phyloP scores from a whole-genome alignment of 345 rosid genomes.

The Lumnitzera racemosa region DNA sequence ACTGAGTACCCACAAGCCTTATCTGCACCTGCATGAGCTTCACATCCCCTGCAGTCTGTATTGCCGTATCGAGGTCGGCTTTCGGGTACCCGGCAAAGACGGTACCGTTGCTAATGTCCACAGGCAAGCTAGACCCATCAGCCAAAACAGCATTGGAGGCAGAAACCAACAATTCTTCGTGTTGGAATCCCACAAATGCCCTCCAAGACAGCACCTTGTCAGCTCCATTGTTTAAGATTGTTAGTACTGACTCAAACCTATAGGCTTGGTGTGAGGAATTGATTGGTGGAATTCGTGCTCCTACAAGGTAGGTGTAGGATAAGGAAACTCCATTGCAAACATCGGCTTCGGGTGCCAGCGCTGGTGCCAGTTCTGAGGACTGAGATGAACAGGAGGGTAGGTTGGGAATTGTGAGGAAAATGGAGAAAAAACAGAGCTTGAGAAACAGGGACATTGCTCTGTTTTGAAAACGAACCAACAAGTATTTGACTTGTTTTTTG shows the following conservation, averaged over 20 bases:
- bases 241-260: slow-evolving; percentile 75
- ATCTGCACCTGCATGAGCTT: slow-evolving; percentile 71
- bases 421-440: too few relatives aligned
- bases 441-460: too few relatives aligned
- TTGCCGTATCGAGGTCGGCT: slow-evolving; percentile 75
- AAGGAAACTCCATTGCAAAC: slow-evolving; percentile 63
- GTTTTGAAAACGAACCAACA: too few relatives aligned
- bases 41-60: slow-evolving; percentile 80
- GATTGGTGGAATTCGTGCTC: slow-evolving; percentile 53
- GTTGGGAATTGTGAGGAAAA: not conserved
- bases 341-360: slow-evolving; percentile 39
- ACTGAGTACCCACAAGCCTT: slow-evolving; percentile 76
- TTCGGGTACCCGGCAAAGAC: slow-evolving; percentile 66
- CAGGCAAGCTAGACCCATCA: slow-evolving; percentile 67
- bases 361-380: slow-evolving; percentile 4
- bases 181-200: slow-evolving; percentile 57
- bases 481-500: too few relatives aligned
- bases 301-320: slow-evolving; percentile 40
- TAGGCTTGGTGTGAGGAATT: slow-evolving; percentile 58
- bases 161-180: slow-evolving; percentile 70
- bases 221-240: slow-evolving; percentile 56
- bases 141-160: slow-evolving; percentile 59
- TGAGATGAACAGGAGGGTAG: slow-evolving; percentile 7
- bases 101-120: slow-evolving; percentile 67
- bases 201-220: slow-evolving; percentile 69